Percentiles rank a stretch among this genome's conserved stretches.
These are phyloP conservation scores for Haplosporangium sp. DNA, from an alignment of 371 early-diverging fungal species.

Conservation along the genomic window DNA sequence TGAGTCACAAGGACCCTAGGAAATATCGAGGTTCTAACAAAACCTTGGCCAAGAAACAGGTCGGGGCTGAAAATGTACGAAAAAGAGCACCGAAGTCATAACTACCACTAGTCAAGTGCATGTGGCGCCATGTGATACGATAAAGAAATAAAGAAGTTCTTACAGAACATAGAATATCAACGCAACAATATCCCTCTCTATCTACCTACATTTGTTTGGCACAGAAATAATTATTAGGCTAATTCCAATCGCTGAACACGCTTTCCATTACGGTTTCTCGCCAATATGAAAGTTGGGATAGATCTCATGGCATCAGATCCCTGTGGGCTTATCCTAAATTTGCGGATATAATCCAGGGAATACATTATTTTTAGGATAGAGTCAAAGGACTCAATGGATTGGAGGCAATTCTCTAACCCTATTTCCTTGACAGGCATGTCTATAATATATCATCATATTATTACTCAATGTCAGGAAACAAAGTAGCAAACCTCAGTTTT, in stretches of 20 bases:
- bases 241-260: too few relatives aligned
- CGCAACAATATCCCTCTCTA: too few relatives aligned
- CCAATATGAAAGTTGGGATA: constrained; percentile 33
- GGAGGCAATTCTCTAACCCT: too few relatives aligned
- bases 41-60: constrained; percentile 66
- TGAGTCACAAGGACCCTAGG: constrained; percentile 82
- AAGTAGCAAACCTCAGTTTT: too few relatives aligned
- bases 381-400: constrained; percentile 21
- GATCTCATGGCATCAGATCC: constrained; percentile 31
- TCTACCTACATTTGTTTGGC: too few relatives aligned
- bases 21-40: constrained; percentile 63
- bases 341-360: constrained; percentile 26
- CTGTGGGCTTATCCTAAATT: constrained; percentile 34
- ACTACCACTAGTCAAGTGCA: not conserved
- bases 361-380: constrained; percentile 3
- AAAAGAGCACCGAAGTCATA: constrained; percentile 25
- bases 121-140: too few relatives aligned
- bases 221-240: too few relatives aligned
- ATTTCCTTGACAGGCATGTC: too few relatives aligned
- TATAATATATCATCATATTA: too few relatives aligned
- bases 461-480: too few relatives aligned
- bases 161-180: too few relatives aligned
- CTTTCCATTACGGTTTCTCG: constrained; percentile 11
- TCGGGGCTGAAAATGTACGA: constrained; percentile 62
- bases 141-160: too few relatives aligned